Conservation (phyloP, 148 eudicot genomes). For the Euryodendron excelsum region DNA sequence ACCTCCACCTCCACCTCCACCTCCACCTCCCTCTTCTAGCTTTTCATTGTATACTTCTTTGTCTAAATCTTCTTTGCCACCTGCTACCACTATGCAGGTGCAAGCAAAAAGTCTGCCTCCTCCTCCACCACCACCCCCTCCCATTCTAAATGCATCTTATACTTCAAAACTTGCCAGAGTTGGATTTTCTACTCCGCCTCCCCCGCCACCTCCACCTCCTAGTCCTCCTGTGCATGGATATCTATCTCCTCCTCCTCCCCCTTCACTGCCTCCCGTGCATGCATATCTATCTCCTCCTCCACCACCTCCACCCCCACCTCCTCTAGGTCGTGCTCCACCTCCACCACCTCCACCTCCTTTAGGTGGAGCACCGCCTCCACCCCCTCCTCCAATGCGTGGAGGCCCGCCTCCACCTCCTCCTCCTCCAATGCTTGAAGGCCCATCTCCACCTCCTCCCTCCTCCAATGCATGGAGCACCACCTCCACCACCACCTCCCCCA, state of each 20-base stretch:
- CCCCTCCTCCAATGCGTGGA: constrained; percentile 1
- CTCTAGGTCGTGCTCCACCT: constrained; percentile 20
- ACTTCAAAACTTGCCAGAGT: constrained; percentile 12
- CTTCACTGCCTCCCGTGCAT: constrained; percentile 20
- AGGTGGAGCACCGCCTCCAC: constrained; percentile 21
- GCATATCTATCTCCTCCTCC: not conserved
- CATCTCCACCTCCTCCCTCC: constrained; percentile 31
- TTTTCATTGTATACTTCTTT: constrained; percentile 7
- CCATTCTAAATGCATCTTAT: not conserved
- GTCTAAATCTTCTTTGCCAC: constrained; percentile 13
- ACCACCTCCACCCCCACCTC: constrained; percentile 19
- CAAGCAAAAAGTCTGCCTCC: constrained; percentile 13
- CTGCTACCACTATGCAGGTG: constrained; percentile 9
- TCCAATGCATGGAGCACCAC: constrained; percentile 21
- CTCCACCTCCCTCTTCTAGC: constrained; percentile 31
- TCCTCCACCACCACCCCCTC: constrained; percentile 21
- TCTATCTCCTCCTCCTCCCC: constrained; percentile 31
- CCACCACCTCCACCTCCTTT: constrained; percentile 20
- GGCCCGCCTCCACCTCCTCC: constrained; percentile 9
- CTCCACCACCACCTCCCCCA: constrained; percentile 27
- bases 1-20: constrained; percentile 26
- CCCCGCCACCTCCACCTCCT: constrained; percentile 18
- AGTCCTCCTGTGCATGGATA: constrained; percentile 16
- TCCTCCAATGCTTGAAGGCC: constrained; percentile 6
- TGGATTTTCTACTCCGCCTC: constrained; percentile 19